Evolutionary conservation across 129 eudicot genomes (phyloP), one percentile per base, ranked within the genome.

Genomic region (Helichrysum umbraculigerum): DNA sequence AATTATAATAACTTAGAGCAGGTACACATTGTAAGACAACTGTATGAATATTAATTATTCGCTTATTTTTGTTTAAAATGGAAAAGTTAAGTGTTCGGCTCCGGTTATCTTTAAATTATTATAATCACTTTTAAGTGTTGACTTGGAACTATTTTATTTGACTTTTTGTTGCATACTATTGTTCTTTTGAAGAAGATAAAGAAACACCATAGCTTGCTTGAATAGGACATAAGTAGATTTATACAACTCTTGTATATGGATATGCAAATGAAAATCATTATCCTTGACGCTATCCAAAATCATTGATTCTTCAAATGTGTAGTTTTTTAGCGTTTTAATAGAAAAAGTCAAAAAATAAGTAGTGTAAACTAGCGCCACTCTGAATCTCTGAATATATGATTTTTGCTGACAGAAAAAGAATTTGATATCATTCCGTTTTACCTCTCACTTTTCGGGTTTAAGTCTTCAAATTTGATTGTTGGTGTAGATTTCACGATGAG

Each of bases 401-500:
- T 47, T 47, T 47, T 3, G 17, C 17, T 12, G 54, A 47, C n/a
- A 47, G 54, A 14, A 14, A 47, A 14, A 47, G 47, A 47, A 47
- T 14, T 0, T 14, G 6, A 47, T 47, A 47, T 47, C 10, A 47
- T 47, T 47, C 16, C n/a, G 54, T 17, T 14, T 17, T 65, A 32
- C 33, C 70, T 65, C 12, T 34, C 17, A 33, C 39, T 65, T 70
- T 50, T 7, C 96, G 57, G 97, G 97, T 47, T 84, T 92, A 76
- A 89, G 78, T 92, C 97, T 0, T 92, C 97, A 62, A 92, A 92
- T 83, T 79, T 92, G 42, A 92, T 92, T 20, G 95, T 92, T 73
- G 97, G 97, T 59, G 86, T 92, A 52, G 97, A 89, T 86, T 92
- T 92, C 72, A 92, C 96, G 60, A 92, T 89, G 84, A 92, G 96